Percentiles rank a stretch among this genome's conserved stretches.
Evolutionary conservation across 2,329 filamentous ascomycete genomes (phyloP).

Genomic region (Eutypella sp.): DNA sequence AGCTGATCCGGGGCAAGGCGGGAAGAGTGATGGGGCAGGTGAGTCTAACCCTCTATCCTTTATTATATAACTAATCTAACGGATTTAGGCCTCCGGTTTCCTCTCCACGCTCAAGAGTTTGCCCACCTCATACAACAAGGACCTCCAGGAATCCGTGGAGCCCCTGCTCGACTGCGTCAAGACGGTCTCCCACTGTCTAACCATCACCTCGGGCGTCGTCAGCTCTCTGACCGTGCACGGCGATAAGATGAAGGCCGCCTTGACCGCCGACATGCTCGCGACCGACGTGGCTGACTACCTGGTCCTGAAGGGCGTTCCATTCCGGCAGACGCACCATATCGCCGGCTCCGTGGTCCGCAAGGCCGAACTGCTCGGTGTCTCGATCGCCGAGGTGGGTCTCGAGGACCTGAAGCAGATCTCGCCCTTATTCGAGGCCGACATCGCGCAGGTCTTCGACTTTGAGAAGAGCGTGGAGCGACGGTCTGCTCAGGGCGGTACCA

Average conservation of each 20-base stretch:
- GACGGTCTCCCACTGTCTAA: constrained; percentile 74
- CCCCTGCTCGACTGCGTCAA: constrained; percentile 81
- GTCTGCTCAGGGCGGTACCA: constrained; percentile 72
- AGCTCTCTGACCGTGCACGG: constrained; percentile 57
- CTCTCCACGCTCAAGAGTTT: constrained; percentile 70
- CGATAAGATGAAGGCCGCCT: constrained; percentile 71
- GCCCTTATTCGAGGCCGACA: constrained; percentile 58
- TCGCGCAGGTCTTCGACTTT: constrained; percentile 73
- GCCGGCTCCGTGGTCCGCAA: constrained; percentile 70
- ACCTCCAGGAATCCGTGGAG: constrained; percentile 83
- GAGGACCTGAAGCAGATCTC: constrained; percentile 64
- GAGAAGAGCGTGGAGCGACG: constrained; percentile 78
- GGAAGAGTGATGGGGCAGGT: constrained; percentile 44
- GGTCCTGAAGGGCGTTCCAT: constrained; percentile 67
- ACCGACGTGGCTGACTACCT: constrained; percentile 65
- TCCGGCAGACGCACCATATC: constrained; percentile 80
- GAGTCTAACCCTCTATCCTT: neutral
- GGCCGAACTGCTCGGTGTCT: constrained; percentile 58
- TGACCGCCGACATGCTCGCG: constrained; percentile 81
- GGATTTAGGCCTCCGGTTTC: constrained; percentile 58
- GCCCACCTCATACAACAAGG: constrained; percentile 84
- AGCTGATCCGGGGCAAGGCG: constrained; percentile 67
- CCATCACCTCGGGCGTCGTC: constrained; percentile 74
- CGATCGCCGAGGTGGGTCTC: constrained; percentile 67
- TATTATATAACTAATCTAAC: neutral